Percentiles rank a stretch among this genome's conserved stretches.
These are phyloP conservation scores for Isatis tinctoria DNA, from an alignment of 345 rosid genomes.

Conservation along the genomic window DNA sequence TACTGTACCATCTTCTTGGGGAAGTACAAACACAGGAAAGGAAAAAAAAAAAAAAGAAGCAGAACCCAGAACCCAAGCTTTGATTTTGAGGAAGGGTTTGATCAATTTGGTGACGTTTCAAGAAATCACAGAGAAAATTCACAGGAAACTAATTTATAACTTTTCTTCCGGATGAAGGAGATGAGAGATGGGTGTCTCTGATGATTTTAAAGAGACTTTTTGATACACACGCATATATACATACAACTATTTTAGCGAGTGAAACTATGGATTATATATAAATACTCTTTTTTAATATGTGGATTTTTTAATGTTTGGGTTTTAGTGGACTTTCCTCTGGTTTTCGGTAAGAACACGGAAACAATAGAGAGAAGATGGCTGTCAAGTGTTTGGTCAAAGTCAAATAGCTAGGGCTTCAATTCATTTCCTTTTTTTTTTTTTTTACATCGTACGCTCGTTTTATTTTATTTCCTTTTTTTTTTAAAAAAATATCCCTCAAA, in stretches of 20 bases:
- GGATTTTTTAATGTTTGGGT: neutral
- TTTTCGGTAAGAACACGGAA: conserved; percentile 32
- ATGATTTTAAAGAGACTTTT: conserved; percentile 5
- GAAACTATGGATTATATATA: neutral
- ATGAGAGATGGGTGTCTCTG: neutral
- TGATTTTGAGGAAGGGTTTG: neutral
- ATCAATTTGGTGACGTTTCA: neutral
- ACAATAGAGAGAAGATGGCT: conserved; percentile 24
- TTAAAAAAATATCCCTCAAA: neutral
- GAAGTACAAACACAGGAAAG: neutral
- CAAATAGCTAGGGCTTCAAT: neutral
- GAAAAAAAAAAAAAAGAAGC: neutral
- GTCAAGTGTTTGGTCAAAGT: conserved; percentile 25
- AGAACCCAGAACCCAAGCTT: conserved; percentile 16
- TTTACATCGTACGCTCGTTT: neutral
- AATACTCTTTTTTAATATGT: neutral
- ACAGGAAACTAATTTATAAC: neutral
- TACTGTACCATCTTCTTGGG: conserved; percentile 37
- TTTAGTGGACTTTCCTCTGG: conserved; percentile 24
- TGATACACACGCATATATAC: conserved; percentile 18
- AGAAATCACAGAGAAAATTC: neutral
- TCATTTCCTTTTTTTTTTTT: neutral
- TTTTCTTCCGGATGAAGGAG: conserved; percentile 14
- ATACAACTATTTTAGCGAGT: conserved; percentile 4
- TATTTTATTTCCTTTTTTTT: neutral